phyloP scores from a whole-genome alignment of 108 stramenopile genomes.

The Cyclostephanos invisitatus region DNA sequence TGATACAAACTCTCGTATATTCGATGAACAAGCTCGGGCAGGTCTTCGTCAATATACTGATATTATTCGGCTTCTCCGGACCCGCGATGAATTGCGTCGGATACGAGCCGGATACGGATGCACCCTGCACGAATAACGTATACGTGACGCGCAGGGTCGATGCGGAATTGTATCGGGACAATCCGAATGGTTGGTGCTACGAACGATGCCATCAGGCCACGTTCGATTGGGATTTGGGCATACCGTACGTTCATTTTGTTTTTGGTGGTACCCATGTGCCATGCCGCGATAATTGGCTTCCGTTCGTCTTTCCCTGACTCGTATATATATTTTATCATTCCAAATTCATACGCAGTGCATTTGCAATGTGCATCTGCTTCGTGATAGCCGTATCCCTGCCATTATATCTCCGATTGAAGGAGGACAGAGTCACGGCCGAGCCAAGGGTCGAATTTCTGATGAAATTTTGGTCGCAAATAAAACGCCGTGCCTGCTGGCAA shows the following conservation, averaged over 20 bases:
- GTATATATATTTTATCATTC: not conserved
- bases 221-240: slow-evolving; percentile 43
- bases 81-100: slow-evolving; percentile 51
- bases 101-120: slow-evolving; percentile 35
- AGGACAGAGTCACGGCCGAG: slow-evolving; percentile 37
- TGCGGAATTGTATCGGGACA: slow-evolving; percentile 19
- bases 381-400: slow-evolving; percentile 43
- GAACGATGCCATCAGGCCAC: slow-evolving; percentile 36
- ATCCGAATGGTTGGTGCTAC: slow-evolving; percentile 46
- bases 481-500: slow-evolving; percentile 47
- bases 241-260: slow-evolving; percentile 16
- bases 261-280: no score
- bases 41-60: slow-evolving; percentile 47
- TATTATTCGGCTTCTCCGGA: slow-evolving; percentile 51
- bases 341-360: slow-evolving; percentile 23
- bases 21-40: slow-evolving; percentile 47
- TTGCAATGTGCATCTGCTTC: slow-evolving; percentile 46
- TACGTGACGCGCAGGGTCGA: slow-evolving; percentile 36
- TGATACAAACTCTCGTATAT: slow-evolving; percentile 53
- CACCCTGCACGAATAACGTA: slow-evolving; percentile 30
- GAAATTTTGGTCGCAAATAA: slow-evolving; percentile 40
- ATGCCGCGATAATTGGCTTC: no score
- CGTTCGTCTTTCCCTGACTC: not conserved
- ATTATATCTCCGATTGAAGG: slow-evolving; percentile 46
- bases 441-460: slow-evolving; percentile 26